A percentile compares a stretch with the other conserved stretches of the same genome.
phyloP scores from a whole-genome alignment of 2,329 filamentous ascomycete genomes.

The Phaeosphaeriaceae sp. region DNA sequence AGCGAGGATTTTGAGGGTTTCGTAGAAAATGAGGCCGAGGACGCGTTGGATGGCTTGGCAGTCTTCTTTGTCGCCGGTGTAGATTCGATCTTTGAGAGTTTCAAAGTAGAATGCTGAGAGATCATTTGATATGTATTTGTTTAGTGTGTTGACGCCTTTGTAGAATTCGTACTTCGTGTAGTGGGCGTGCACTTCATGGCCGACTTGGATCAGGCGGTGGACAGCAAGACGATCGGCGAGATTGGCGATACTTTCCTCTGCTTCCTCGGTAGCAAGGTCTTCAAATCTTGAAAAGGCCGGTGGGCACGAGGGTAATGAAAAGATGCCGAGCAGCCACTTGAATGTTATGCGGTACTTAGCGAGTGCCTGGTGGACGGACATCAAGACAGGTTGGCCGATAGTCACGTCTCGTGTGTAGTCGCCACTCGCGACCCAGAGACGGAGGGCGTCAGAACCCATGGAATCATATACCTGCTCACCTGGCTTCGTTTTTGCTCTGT shows the following conservation, averaged over 20 bases:
- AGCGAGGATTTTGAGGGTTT: conserved; percentile 77
- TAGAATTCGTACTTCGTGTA: conserved; percentile 81
- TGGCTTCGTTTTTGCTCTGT: conserved; percentile 35
- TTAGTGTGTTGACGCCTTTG: conserved; percentile 74
- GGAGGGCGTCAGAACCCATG: conserved; percentile 83
- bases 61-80: conserved; percentile 76
- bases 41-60: conserved; percentile 63
- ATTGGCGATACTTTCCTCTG: conserved; percentile 11
- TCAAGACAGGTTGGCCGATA: conserved; percentile 78
- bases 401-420: conserved; percentile 90
- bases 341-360: conserved; percentile 89
- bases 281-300: conserved; percentile 35
- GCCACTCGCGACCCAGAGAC: conserved; percentile 88
- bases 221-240: conserved; percentile 70
- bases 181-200: conserved; percentile 67
- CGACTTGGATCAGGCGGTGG: conserved; percentile 72
- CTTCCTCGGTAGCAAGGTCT: conserved; percentile 17
- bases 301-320: conserved; percentile 51
- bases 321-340: conserved; percentile 84
- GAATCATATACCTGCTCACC: conserved; percentile 61
- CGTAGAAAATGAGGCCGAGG: conserved; percentile 68
- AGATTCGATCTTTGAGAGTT: conserved; percentile 87
- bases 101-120: conserved; percentile 95
- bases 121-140: conserved; percentile 80
- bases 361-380: conserved; percentile 75